Evolutionary conservation across 768 basidiomycete genomes (phyloP).

Genomic region (Xanthoconium purpureum): DNA sequence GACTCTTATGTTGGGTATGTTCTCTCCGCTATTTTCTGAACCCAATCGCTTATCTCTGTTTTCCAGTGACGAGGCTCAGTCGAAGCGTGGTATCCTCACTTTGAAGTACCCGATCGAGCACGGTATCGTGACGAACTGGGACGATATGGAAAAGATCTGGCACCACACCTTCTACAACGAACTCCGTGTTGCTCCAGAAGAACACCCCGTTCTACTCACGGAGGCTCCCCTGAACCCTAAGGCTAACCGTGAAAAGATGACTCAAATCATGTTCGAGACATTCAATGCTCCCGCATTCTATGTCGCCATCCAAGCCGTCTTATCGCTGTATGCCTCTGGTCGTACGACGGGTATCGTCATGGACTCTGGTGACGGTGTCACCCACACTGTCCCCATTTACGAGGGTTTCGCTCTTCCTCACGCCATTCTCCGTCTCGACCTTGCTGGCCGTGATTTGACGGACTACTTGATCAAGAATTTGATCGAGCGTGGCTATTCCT

Average conservation of each 20-base stretch:
- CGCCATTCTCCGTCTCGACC: conserved; percentile 88
- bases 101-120: conserved; percentile 94
- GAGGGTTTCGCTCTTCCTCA: conserved; percentile 92
- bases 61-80: conserved; percentile 81
- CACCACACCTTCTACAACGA: conserved; percentile 94
- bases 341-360: conserved; percentile 94
- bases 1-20: conserved; percentile 90
- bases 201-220: conserved; percentile 69
- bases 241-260: conserved; percentile 72
- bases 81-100: conserved; percentile 92
- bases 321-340: conserved; percentile 87
- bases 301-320: conserved; percentile 70
- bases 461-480: conserved; percentile 79
- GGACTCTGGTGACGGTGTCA: conserved; percentile 95
- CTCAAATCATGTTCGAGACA: conserved; percentile 79
- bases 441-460: conserved; percentile 91
- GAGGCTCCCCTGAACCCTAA: conserved; percentile 75
- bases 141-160: conserved; percentile 99
- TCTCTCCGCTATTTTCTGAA: conserved; percentile 1
- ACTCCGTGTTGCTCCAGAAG: conserved; percentile 73
- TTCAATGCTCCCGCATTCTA: conserved; percentile 76
- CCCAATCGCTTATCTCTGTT: conserved; percentile 11
- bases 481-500: conserved; percentile 88
- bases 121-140: conserved; percentile 97
- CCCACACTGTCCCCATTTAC: conserved; percentile 95